These are phyloP conservation scores for Pyropia haitanensis DNA, from an alignment of 23 red algal genomes.

Conservation along the genomic window DNA sequence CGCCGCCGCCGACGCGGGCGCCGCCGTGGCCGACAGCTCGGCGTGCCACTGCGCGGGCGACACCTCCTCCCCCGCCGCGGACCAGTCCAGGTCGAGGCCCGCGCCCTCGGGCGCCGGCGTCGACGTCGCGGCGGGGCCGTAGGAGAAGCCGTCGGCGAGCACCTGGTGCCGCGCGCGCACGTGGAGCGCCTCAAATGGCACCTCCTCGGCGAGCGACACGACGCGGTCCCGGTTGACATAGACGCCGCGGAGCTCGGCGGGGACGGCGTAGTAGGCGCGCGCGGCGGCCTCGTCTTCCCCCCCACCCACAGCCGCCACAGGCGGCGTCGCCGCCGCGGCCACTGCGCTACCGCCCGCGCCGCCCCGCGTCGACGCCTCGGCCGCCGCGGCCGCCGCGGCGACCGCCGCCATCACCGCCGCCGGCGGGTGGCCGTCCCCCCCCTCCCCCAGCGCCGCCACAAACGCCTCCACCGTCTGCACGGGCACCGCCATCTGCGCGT, in stretches of 20 bases:
- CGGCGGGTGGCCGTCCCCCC: conserved; percentile 15
- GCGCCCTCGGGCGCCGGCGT: too few relatives aligned
- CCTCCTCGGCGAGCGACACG: conserved; percentile 12
- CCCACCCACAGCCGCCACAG: background rate
- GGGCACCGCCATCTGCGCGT: conserved; percentile 73
- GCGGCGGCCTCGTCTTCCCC: background rate
- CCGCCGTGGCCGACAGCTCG: conserved; percentile 12
- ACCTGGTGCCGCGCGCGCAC: conserved; percentile 48
- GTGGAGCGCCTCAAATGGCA: conserved; percentile 72
- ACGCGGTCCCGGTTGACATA: conserved; percentile 47
- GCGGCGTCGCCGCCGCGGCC: too few relatives aligned
- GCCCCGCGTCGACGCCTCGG: background rate
- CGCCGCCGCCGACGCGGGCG: background rate
- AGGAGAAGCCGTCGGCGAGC: conserved; percentile 29
- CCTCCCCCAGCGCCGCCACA: conserved; percentile 30
- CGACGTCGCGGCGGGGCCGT: too few relatives aligned
- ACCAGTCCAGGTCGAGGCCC: conserved; percentile 66
- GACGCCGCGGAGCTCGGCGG: conserved; percentile 45
- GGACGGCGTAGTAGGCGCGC: conserved; percentile 23
- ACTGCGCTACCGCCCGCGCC: conserved; percentile 11
- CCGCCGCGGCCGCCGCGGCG: background rate
- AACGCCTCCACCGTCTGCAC: conserved; percentile 23
- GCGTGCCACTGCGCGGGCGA: conserved; percentile 59
- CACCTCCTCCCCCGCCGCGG: conserved; percentile 30
- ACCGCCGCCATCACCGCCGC: too few relatives aligned